Evolutionary conservation across 176 grass and related monocot species (phyloP).

Genomic region (Carex littledalei): DNA sequence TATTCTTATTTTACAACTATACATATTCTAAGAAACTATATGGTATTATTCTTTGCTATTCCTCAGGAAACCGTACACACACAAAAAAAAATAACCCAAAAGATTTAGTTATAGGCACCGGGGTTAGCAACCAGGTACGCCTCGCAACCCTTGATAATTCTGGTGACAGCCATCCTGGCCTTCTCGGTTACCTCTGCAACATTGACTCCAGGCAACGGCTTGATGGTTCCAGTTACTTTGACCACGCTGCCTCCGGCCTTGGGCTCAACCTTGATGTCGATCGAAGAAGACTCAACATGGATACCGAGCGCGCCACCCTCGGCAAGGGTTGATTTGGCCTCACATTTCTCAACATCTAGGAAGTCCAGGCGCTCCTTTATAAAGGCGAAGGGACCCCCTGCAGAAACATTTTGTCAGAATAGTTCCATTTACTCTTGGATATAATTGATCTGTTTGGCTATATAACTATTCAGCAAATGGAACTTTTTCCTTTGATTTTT

Average conservation of each 20-base stretch:
- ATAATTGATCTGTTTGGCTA: not conserved
- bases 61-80: not conserved
- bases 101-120: slow-evolving; percentile 49
- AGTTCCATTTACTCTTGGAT: not conserved
- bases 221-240: slow-evolving; percentile 39
- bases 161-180: slow-evolving; percentile 38
- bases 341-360: slow-evolving; percentile 43
- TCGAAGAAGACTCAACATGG: slow-evolving; percentile 27
- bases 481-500: not conserved
- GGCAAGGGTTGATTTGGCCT: slow-evolving; percentile 44
- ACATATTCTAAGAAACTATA: not conserved
- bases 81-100: not conserved
- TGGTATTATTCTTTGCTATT: slow-evolving; percentile 5
- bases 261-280: slow-evolving; percentile 60
- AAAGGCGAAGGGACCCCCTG: slow-evolving; percentile 38
- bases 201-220: slow-evolving; percentile 40
- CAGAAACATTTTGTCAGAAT: not conserved
- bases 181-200: slow-evolving; percentile 30
- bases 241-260: slow-evolving; percentile 41
- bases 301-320: slow-evolving; percentile 60
- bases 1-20: too few relatives aligned
- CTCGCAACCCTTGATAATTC: slow-evolving; percentile 50
- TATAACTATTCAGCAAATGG: not conserved
- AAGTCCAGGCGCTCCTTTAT: slow-evolving; percentile 64
- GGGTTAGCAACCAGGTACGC: slow-evolving; percentile 54